phyloP scores from a whole-genome alignment of 139 green algal species.

The Microglena sp. region DNA sequence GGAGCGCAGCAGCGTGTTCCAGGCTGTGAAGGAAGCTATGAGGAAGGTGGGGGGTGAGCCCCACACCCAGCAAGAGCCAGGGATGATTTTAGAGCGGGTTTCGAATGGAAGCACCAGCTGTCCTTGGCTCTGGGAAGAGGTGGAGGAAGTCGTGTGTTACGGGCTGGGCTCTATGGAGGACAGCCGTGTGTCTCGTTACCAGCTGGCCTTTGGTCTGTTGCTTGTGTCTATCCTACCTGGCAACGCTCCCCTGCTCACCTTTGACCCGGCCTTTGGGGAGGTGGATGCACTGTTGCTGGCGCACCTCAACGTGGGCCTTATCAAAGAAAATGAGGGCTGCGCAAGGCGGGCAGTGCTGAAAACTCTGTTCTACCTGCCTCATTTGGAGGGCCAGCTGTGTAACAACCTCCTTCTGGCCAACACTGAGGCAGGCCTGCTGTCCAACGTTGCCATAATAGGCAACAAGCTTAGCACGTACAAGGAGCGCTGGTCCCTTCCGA shows the following conservation, averaged over 20 bases:
- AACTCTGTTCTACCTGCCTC: constrained; percentile 61
- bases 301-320: constrained; percentile 20
- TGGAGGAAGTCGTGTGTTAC: constrained; percentile 34
- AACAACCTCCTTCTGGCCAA: constrained; percentile 41
- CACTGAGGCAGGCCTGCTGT: constrained; percentile 13
- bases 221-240: constrained; percentile 9
- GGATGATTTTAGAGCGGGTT: neutral
- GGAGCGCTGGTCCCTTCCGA: constrained; percentile 2
- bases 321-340: constrained; percentile 28
- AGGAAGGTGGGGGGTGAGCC: neutral
- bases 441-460: constrained; percentile 34
- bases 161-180: constrained; percentile 41
- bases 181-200: constrained; percentile 20
- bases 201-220: constrained; percentile 32
- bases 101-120: no score
- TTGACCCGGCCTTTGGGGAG: constrained; percentile 36
- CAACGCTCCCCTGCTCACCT: constrained; percentile 10
- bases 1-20: no score
- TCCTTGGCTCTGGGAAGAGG: neutral
- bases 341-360: constrained; percentile 14
- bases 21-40: neutral
- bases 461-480: constrained; percentile 38
- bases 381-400: constrained; percentile 44
- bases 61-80: neutral
- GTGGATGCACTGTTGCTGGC: constrained; percentile 27